Conservation (phyloP, 2,329 filamentous ascomycete species). For the Mollisiaceae sp. region DNA sequence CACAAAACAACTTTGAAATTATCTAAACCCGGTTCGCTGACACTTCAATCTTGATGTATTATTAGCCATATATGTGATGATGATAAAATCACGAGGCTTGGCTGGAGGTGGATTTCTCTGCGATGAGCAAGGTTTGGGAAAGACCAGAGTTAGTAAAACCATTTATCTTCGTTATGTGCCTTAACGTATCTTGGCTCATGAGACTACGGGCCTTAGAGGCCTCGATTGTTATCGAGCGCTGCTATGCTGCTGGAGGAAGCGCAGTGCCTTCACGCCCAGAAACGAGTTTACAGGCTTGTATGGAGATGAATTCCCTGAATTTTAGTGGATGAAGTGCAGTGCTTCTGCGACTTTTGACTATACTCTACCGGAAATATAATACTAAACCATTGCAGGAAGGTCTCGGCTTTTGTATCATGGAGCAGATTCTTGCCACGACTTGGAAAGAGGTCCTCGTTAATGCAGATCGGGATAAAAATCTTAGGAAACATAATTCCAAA, state of each 20-base stretch:
- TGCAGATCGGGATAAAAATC: not conserved
- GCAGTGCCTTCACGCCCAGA: too few species aligned
- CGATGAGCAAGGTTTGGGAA: conserved; percentile 2
- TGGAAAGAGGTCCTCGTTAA: not conserved
- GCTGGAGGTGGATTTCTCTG: not conserved
- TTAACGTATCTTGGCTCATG: not conserved
- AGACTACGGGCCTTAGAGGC: too few species aligned
- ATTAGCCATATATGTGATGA: not conserved
- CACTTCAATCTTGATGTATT: too few species aligned
- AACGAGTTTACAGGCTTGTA: too few species aligned
- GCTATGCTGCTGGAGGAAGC: too few species aligned
- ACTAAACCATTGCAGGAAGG: not conserved
- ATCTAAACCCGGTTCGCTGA: too few species aligned
- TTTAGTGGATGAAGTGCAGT: too few species aligned
- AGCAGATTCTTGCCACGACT: not conserved
- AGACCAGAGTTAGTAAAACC: not conserved
- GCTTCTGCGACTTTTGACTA: too few species aligned
- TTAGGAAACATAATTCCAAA: not conserved
- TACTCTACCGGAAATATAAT: too few species aligned
- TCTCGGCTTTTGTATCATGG: not conserved
- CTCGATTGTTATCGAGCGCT: too few species aligned
- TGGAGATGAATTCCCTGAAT: too few species aligned
- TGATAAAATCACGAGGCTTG: not conserved
- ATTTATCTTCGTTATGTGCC: not conserved
- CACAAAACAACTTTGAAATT: too few species aligned